Evolutionary conservation across 2,329 filamentous ascomycete genomes (phyloP).

Genomic region (Epichloe brachyelytri): DNA sequence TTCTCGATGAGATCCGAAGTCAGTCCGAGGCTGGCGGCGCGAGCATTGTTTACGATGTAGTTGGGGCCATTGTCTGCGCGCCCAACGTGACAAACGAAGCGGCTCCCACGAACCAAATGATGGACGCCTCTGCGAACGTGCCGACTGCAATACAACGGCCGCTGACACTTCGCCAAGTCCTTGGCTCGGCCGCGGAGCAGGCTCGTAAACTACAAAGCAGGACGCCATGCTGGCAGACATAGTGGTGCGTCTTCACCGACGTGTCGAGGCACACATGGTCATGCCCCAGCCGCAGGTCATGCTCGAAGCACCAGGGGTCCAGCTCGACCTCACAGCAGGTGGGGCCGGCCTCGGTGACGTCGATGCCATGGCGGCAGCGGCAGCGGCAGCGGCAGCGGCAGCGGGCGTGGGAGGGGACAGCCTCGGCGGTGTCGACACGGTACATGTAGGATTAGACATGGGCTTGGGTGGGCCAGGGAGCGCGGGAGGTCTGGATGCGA

Average conservation of each 20-base stretch:
- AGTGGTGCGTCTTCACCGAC: slow-evolving; percentile 47
- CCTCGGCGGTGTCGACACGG: slow-evolving; percentile 25
- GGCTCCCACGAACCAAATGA: slow-evolving; percentile 13
- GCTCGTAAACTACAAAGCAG: slow-evolving; percentile 41
- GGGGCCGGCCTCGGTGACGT: slow-evolving; percentile 26
- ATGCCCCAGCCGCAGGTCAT: slow-evolving; percentile 27
- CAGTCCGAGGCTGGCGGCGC: slow-evolving; percentile 48
- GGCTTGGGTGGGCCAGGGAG: slow-evolving; percentile 25
- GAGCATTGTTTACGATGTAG: slow-evolving; percentile 54
- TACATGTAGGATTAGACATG: slow-evolving; percentile 29
- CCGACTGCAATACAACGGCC: slow-evolving; percentile 29
- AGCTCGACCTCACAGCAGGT: slow-evolving; percentile 26
- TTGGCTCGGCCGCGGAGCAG: slow-evolving; percentile 44
- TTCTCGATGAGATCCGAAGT: slow-evolving; percentile 55
- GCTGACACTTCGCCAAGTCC: slow-evolving; percentile 45
- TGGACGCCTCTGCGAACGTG: slow-evolving; percentile 24
- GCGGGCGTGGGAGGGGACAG: slow-evolving; percentile 28
- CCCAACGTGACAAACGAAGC: slow-evolving; percentile 41
- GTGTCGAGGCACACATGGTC: slow-evolving; percentile 53
- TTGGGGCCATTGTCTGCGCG: slow-evolving; percentile 54
- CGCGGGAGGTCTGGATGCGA: slow-evolving; percentile 18
- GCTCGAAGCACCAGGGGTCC: slow-evolving; percentile 28
- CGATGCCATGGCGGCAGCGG: slow-evolving; percentile 30
- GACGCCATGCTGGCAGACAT: slow-evolving; percentile 47
- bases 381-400: slow-evolving; percentile 17